These are phyloP conservation scores for Rhypophila decipiens DNA, from an alignment of 495 filamentous ascomycete species.

Conservation along the genomic window DNA sequence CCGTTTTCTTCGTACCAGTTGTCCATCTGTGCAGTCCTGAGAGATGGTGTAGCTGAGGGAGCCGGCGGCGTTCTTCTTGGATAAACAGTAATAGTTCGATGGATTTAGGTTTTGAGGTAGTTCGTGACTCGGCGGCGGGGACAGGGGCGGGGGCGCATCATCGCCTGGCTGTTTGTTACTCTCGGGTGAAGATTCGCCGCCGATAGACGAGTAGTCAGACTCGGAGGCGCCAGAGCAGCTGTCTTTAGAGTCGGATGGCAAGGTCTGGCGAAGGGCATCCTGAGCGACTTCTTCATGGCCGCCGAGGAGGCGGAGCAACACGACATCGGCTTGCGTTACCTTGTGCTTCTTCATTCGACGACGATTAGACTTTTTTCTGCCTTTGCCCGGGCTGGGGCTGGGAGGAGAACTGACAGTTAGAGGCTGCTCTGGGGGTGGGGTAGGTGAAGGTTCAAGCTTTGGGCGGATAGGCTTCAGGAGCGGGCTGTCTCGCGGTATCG, in stretches of 20 bases:
- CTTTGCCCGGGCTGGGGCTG: too few relatives aligned
- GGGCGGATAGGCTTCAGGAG: slow-evolving; percentile 33
- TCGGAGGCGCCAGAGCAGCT: slow-evolving; percentile 14
- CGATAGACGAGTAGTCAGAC: slow-evolving; percentile 5
- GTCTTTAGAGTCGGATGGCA: slow-evolving; percentile 25
- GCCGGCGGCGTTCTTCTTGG: too few relatives aligned
- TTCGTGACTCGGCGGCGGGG: too few relatives aligned
- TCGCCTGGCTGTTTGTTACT: too few relatives aligned
- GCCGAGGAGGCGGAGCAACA: slow-evolving; percentile 47
- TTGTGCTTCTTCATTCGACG: slow-evolving; percentile 30
- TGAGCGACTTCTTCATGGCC: slow-evolving; percentile 44
- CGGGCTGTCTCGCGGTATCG: slow-evolving; percentile 35
- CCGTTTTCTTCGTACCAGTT: too few relatives aligned
- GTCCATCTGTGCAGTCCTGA: too few relatives aligned
- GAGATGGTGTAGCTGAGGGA: too few relatives aligned
- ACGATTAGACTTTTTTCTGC: slow-evolving; percentile 35
- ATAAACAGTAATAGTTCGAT: too few relatives aligned
- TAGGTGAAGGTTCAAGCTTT: slow-evolving; percentile 34
- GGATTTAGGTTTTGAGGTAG: too few relatives aligned
- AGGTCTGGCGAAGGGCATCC: slow-evolving; percentile 31
- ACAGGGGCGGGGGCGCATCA: too few relatives aligned
- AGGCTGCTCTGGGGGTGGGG: slow-evolving; percentile 23
- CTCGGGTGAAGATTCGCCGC: neutral
- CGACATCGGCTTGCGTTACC: slow-evolving; percentile 45
- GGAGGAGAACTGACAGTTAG: slow-evolving; percentile 33